These are phyloP conservation scores for Phytophthora rubi DNA, from an alignment of 352 stramenopile genomes.

Conservation along the genomic window DNA sequence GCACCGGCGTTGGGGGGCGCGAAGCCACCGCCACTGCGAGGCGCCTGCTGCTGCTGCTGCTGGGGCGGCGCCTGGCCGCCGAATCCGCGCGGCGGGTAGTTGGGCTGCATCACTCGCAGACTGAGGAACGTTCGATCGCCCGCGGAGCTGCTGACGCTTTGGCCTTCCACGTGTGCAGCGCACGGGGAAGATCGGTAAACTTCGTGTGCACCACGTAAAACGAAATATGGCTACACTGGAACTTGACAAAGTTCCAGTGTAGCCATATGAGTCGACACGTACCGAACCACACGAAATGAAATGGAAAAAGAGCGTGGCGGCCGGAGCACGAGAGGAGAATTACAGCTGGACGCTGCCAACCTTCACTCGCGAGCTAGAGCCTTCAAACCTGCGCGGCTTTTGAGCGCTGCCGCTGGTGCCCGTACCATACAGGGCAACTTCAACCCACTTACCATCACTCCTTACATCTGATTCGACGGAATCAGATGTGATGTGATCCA, in stretches of 20 bases:
- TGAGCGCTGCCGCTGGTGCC: too few relatives aligned
- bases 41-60: constrained; percentile 43
- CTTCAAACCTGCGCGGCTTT: too few relatives aligned
- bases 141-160: constrained; percentile 14
- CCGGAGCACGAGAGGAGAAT: too few relatives aligned
- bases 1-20: constrained; percentile 15
- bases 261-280: too few relatives aligned
- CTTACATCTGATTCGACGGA: constrained; percentile 9
- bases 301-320: too few relatives aligned
- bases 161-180: constrained; percentile 37
- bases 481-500: constrained; percentile 4
- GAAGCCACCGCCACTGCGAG: constrained; percentile 37
- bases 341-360: too few relatives aligned
- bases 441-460: constrained; percentile 33
- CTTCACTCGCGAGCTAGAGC: too few relatives aligned
- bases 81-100: constrained; percentile 51
- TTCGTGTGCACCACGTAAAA: not conserved
- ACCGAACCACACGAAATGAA: too few relatives aligned
- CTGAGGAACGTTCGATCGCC: constrained; percentile 8
- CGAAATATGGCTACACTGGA: too few relatives aligned
- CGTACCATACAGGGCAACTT: constrained; percentile 7
- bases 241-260: too few relatives aligned
- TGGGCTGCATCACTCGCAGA: constrained; percentile 45
- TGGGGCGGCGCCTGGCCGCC: constrained; percentile 25
- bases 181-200: not conserved